Conservation (phyloP, 1,139 yeast genomes). For the Suhomyces panamericanus region DNA sequence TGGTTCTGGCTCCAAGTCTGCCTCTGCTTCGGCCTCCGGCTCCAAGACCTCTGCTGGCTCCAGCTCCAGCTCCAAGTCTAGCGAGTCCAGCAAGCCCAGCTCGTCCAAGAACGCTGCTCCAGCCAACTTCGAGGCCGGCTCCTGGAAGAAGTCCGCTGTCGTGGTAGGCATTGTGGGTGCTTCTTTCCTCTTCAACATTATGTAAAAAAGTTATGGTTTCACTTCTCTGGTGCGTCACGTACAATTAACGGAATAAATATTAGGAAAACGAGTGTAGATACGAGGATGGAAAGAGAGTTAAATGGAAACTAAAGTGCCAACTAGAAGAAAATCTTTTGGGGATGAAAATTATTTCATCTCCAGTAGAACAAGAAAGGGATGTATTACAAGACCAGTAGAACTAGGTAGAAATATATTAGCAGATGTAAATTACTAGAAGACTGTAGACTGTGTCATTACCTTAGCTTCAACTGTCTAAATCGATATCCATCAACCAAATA, state of each 20-base stretch:
- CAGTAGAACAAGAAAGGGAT: too few relatives aligned
- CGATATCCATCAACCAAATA: too few relatives aligned
- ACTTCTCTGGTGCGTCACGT: constrained; percentile 5
- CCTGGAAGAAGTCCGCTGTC: constrained; percentile 44
- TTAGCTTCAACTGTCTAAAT: too few relatives aligned
- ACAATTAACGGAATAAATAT: constrained; percentile 1
- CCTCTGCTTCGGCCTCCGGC: constrained; percentile 3
- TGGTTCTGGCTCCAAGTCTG: constrained; percentile 1
- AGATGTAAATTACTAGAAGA: too few relatives aligned
- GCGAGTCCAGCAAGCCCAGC: constrained; percentile 4
- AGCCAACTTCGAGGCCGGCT: constrained; percentile 22
- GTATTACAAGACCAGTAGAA: too few relatives aligned
- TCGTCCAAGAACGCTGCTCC: constrained; percentile 9
- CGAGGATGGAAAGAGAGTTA: too few relatives aligned
- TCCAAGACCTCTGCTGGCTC: constrained; percentile 7
- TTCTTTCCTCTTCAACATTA: constrained; percentile 37
- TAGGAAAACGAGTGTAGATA: background rate
- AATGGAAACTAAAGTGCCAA: too few relatives aligned
- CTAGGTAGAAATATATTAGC: too few relatives aligned
- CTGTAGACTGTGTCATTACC: too few relatives aligned
- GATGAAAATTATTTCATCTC: too few relatives aligned
- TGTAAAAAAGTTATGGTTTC: constrained; percentile 19
- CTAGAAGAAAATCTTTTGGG: too few relatives aligned
- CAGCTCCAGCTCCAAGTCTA: constrained; percentile 6
- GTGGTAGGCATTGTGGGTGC: constrained; percentile 41